Conservation (phyloP, 192 early-diverging fungal genomes). For the Umbelopsis sp. region DNA sequence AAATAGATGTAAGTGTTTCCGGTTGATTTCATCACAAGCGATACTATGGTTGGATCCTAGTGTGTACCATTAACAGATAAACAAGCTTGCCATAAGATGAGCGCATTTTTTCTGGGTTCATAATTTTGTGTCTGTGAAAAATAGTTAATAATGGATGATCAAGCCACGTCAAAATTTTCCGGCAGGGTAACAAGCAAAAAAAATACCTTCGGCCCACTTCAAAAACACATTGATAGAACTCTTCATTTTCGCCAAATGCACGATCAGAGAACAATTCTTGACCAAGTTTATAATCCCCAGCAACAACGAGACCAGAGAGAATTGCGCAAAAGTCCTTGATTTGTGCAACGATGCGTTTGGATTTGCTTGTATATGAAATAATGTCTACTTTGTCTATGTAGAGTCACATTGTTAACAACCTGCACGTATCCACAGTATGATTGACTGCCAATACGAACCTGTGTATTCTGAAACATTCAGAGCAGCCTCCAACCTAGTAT, state of each 20-base stretch:
- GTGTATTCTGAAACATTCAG: conserved; percentile 83
- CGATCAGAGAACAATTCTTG: conserved; percentile 71
- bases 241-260: conserved; percentile 65
- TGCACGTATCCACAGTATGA: no score
- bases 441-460: conserved; percentile 3
- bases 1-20: neutral
- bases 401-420: neutral
- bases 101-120: conserved; percentile 97
- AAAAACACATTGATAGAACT: conserved; percentile 74
- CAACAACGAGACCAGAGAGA: conserved; percentile 86
- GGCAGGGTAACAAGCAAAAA: neutral
- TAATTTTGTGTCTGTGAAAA: conserved; percentile 68
- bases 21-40: neutral
- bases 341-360: conserved; percentile 89
- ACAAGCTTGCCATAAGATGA: conserved; percentile 94
- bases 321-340: conserved; percentile 96
- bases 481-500: conserved; percentile 91
- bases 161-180: neutral
- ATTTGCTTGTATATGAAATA: conserved; percentile 83
- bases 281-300: conserved; percentile 79
- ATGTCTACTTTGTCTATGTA: conserved; percentile 58
- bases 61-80: conserved; percentile 79
- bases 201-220: conserved; percentile 64
- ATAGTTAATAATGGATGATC: neutral
- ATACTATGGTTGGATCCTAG: neutral